These are phyloP conservation scores for Rhizopus arrhizus DNA, from an alignment of 371 early-diverging fungal species.

Conservation along the genomic window DNA sequence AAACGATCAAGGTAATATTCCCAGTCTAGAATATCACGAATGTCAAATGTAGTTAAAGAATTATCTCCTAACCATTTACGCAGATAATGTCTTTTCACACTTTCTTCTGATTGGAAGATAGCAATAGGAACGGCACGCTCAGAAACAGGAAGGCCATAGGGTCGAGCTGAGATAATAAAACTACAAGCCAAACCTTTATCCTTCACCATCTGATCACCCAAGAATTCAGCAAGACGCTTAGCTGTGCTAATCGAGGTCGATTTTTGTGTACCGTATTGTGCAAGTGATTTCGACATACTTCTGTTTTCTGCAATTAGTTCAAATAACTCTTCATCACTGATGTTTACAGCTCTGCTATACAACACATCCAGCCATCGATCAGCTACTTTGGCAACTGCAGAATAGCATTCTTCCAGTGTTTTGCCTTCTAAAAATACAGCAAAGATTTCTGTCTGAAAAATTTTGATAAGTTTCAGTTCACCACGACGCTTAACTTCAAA, in stretches of 20 bases:
- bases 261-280: slow-evolving; percentile 93
- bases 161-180: slow-evolving; percentile 93
- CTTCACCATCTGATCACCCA: slow-evolving; percentile 97
- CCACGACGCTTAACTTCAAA: slow-evolving; percentile 99
- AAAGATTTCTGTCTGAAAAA: slow-evolving; percentile 97
- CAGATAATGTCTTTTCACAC: slow-evolving; percentile 82
- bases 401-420: slow-evolving; percentile 92
- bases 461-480: slow-evolving; percentile 98
- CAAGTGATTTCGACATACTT: slow-evolving; percentile 95
- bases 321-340: slow-evolving; percentile 93
- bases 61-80: slow-evolving; percentile 93
- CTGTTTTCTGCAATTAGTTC: slow-evolving; percentile 98
- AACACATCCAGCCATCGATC: slow-evolving; percentile 98
- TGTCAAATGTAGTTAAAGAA: slow-evolving; percentile 71
- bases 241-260: slow-evolving; percentile 97
- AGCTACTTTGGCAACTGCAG: slow-evolving; percentile 85
- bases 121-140: slow-evolving; percentile 97
- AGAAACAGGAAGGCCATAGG: slow-evolving; percentile 88
- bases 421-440: slow-evolving; percentile 88
- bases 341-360: slow-evolving; percentile 80
- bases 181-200: slow-evolving; percentile 97
- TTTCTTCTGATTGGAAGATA: slow-evolving; percentile 89
- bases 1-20: slow-evolving; percentile 97
- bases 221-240: slow-evolving; percentile 94
- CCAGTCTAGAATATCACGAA: slow-evolving; percentile 98